Conservation (phyloP, 2,329 filamentous ascomycete genomes). For the Monosporascus ibericus region DNA sequence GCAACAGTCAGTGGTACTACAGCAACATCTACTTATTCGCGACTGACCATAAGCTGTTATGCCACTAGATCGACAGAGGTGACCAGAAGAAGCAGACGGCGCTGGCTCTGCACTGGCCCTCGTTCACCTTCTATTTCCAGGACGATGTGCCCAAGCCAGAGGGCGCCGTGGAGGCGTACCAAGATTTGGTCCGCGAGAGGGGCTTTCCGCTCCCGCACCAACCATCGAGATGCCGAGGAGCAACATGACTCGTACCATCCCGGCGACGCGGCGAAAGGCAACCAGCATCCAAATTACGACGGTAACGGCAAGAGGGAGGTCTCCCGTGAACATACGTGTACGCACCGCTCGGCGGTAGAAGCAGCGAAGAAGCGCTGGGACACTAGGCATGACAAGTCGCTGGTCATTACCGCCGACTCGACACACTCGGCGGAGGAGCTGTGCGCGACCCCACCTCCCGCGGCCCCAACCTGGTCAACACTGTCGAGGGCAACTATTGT, state of each 20-base stretch:
- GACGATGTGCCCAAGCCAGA: not conserved
- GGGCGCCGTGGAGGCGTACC: not conserved
- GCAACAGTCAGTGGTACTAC: not conserved
- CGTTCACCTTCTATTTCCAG: not conserved
- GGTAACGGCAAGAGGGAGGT: too few species aligned
- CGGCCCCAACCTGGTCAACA: too few species aligned
- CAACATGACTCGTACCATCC: not conserved
- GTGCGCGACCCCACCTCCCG: too few species aligned
- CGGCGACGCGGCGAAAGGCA: too few species aligned
- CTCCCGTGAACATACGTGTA: too few species aligned
- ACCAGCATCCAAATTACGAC: too few species aligned
- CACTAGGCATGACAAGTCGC: too few species aligned
- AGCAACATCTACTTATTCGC: not conserved
- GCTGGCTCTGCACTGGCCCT: not conserved
- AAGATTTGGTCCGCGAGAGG: not conserved
- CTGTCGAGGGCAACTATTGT: not conserved
- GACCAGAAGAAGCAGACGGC: not conserved
- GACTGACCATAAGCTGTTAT: not conserved
- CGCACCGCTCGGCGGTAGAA: too few species aligned
- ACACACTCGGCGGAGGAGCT: too few species aligned
- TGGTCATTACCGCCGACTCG: too few species aligned
- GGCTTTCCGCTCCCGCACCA: not conserved
- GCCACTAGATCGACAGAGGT: not conserved
- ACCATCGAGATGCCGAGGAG: not conserved
- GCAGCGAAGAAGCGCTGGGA: too few species aligned